Evolutionary conservation across 2,329 filamentous ascomycete genomes (phyloP), one percentile per base, ranked within the genome.

Genomic region (Pseudogymnoascus sp.): DNA sequence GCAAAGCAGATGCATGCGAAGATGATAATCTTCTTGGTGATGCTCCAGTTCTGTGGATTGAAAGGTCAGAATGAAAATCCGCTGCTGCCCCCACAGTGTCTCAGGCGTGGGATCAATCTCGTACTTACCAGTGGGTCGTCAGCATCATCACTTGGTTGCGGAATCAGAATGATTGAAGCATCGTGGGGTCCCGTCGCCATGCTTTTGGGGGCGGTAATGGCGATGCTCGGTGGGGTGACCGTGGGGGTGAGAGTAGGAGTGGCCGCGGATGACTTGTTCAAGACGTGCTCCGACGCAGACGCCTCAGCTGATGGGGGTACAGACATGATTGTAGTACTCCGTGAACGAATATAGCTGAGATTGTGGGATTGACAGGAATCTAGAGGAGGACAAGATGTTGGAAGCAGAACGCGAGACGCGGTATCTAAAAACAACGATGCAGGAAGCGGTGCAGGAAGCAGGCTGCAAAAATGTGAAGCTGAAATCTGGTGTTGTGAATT

Each of bases 161-260:
- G 75, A 33, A 77, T 73, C n/a, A 76, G 64, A 30, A 75, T 71
- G 47, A 76, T 57, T 14, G 62, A 36, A 5, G 22, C 22, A 25
- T 25, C 22, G 22, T 25, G 22, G 22, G 22, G 3, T 5, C 22
- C 22, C 22, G 22, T 25, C 22, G 22, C 22, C 22, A 25, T 37
- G 11, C 22, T 15, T 9, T 25, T 18, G 9, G 47, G 58, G 33
- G 20, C 39, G 28, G 30, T 22, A 43, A 57, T 50, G 38, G 30
- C 20, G n/a, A 59, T 57, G 18, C 37, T 38, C 61, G 59, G 58
- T 3, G 58, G 41, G 36, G 18, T 11, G 43, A 18, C 9, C 1
- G 43, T 53, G 43, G 33, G 61, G 50, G 37, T 35, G 33, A 39
- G 36, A 11, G 20, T 37, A 57, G n/a, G 28, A 53, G 38, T 53